Evolutionary conservation across 1,139 yeast species (phyloP), one percentile per base, ranked within the genome.

Genomic region (Hansenula anomala): DNA sequence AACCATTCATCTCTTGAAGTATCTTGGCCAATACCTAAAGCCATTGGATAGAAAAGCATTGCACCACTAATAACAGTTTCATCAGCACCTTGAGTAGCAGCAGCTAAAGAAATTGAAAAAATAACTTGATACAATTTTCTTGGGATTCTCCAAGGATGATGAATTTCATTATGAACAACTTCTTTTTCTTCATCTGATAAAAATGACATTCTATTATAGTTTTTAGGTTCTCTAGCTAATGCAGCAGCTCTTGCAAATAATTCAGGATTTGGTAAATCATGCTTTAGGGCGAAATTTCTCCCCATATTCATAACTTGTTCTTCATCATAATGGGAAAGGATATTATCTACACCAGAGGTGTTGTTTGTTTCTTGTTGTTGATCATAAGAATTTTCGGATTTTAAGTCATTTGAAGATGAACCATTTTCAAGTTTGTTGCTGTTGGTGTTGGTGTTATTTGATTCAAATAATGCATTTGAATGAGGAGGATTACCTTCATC

Each of bases 11-110:
- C n/a, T n/a, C 77, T 78, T 34, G 76, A 73, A 53, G 81, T 68
- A 26, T 69, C 65, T 51, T 71, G 63, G 14, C 58, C 64, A 20
- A 64, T 52, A 12, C 66, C 69, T 37, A 82, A 67, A 1, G 78
- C 80, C 56, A 84, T 51, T 6, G 90, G 87, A 60, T 80, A 85
- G 55, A 78, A 81, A 35, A 86, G 63, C 40, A 80, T 75, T 10
- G 96, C 95, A 48, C 96, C 96, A 53, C 86, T 85, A 43, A 84
- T 75, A 18, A 86, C 95, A 2, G 94, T 73, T 59, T 87, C 95
- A 60, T 87, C 96, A 88, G 87, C 86, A 55, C 96, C 96, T 60
- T 87, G 95, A 28, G 88, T 90, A 9, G 90, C 86, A 17, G 96
- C 96, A 39, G 94, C 88, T 79, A 87, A 75, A 7, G 95, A 83